Evolutionary conservation across 768 basidiomycete genomes (phyloP), one percentile per base, ranked within the genome.

Genomic region (Nidula microcarpa): DNA sequence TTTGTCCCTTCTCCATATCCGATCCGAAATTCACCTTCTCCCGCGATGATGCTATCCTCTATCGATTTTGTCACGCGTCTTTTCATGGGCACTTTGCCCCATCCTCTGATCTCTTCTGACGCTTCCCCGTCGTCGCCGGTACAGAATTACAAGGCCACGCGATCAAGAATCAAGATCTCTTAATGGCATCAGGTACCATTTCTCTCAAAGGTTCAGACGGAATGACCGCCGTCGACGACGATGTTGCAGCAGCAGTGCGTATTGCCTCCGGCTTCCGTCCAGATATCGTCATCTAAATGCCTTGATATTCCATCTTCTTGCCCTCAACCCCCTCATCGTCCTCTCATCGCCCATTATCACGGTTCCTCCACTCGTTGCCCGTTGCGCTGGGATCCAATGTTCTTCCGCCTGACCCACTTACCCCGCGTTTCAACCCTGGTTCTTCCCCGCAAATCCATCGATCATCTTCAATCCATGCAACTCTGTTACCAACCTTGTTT

Each of bases 101-200:
- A 47, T 17, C 18, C 34, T 36, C 41, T 49, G 44, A 33, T 41
- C 45, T 53, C 39, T 45, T 51, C 49, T 36, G 47, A 17, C 45
- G 50, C 48, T 46, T 43, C 17, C 49, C 32, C 34, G 49, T 45
- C 39, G 51, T 49, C 16, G 37, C 45, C 51, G 48, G 54, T 46
- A 23, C 67, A 97, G 96, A 89, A 68, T 78, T 98, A 43, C 93
- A 96, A 76, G 97, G 97, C 56, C 95, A 98, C 75, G 93, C 95
- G 66, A 94, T 93, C 68, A 97, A 96, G 73, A 96, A 95, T 65
- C 92, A 94, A 72, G 94, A 97, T 75, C 75, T 97, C 39, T 79
- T 98, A 55, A 80, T 94, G 60, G 94, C 95, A 5, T 93, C 92
- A 44, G 95, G 91, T 41, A 85, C 86, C 30, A 82, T 95, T 54